phyloP scores from a whole-genome alignment of 306 rosid genomes.

The Malus sylvestris region DNA sequence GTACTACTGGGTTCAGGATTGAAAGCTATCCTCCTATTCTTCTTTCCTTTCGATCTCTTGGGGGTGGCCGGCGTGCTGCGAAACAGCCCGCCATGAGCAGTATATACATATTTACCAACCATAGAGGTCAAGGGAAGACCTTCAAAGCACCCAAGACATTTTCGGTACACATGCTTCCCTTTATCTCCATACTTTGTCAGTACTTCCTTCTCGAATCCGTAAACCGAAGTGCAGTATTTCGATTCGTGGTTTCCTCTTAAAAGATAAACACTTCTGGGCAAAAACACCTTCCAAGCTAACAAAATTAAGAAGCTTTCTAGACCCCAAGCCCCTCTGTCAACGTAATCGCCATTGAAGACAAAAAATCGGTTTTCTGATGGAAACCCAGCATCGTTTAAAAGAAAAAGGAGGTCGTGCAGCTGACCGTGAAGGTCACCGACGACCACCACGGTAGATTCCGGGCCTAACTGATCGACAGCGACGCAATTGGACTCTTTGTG shows the following conservation, averaged over 20 bases:
- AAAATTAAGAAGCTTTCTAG: constrained; percentile 67
- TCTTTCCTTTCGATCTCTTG: constrained; percentile 73
- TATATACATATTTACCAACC: constrained; percentile 65
- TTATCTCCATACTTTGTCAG: constrained; percentile 62
- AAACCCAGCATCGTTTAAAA: constrained; percentile 55
- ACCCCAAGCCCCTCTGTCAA: constrained; percentile 94
- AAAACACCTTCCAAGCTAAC: constrained; percentile 71
- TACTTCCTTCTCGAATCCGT: constrained; percentile 84
- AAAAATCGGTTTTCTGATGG: constrained; percentile 53
- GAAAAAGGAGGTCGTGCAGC: constrained; percentile 65
- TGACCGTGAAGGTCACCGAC: constrained; percentile 89
- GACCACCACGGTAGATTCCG: constrained; percentile 27
- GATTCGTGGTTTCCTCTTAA: constrained; percentile 90
- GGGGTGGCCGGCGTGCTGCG: constrained; percentile 50
- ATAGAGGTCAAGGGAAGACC: constrained; percentile 84
- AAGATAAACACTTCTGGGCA: constrained; percentile 55
- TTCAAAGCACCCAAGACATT: constrained; percentile 90
- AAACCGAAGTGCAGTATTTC: constrained; percentile 82
- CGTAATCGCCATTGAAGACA: constrained; percentile 84
- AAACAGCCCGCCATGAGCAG: constrained; percentile 90
- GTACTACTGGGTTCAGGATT: constrained; percentile 36
- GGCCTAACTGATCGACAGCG: constrained; percentile 30
- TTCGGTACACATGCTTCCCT: constrained; percentile 79
- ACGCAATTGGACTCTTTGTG: constrained; percentile 82
- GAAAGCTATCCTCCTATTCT: constrained; percentile 54